These are phyloP conservation scores for Boletellus deceptivus DNA, from an alignment of 1,284 basidiomycete species.

Conservation along the genomic window DNA sequence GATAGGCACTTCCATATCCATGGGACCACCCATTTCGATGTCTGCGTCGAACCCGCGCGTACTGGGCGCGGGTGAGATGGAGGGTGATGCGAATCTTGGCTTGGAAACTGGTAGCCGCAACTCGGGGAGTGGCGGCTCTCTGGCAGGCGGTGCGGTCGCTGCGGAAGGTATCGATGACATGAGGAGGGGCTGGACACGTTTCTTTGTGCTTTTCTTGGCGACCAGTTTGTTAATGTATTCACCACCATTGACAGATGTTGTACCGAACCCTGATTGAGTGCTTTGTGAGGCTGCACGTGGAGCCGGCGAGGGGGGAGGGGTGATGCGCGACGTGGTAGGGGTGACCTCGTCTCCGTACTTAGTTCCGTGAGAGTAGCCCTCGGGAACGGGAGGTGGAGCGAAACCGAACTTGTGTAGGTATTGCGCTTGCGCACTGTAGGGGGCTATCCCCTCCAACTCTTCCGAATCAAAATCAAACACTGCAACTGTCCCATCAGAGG, in stretches of 20 bases:
- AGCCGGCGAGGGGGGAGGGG: constrained; percentile 49
- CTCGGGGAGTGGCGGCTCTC: constrained; percentile 12
- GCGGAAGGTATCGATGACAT: constrained; percentile 41
- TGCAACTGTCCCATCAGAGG: constrained; percentile 92
- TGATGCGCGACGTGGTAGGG: constrained; percentile 38
- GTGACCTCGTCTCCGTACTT: constrained; percentile 25
- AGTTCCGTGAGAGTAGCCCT: constrained; percentile 60
- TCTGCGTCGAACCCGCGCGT: constrained; percentile 34
- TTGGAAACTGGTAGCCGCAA: constrained; percentile 19
- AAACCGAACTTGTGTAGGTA: constrained; percentile 83
- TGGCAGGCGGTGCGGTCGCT: constrained; percentile 17
- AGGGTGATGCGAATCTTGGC: constrained; percentile 21
- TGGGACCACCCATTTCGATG: constrained; percentile 28
- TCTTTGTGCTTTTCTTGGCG: constrained; percentile 72
- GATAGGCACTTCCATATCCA: constrained; percentile 37
- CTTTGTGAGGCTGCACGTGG: constrained; percentile 31
- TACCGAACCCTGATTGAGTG: constrained; percentile 40
- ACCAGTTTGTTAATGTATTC: constrained; percentile 71
- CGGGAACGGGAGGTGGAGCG: constrained; percentile 57
- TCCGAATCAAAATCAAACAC: constrained; percentile 79
- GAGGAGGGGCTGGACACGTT: constrained; percentile 56
- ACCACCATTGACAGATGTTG: constrained; percentile 37
- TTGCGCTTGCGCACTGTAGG: constrained; percentile 68
- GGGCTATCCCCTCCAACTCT: constrained; percentile 84
- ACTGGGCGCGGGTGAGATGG: constrained; percentile 27